phyloP scores from a whole-genome alignment of 192 early-diverging fungal species.

The Podila horticola region DNA sequence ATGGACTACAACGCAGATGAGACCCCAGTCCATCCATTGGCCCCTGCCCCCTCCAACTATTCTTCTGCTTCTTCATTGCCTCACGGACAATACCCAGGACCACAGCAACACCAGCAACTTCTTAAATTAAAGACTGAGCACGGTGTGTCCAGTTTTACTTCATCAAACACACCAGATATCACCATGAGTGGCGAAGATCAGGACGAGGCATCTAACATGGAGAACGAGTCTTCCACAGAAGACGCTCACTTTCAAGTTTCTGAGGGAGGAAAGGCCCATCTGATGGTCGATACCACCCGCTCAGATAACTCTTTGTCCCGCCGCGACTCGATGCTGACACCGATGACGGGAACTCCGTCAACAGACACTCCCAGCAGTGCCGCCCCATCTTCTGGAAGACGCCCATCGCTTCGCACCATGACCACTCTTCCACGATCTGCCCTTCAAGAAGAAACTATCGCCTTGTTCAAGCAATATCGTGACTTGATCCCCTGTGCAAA shows the following conservation, averaged over 20 bases:
- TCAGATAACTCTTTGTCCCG: neutral
- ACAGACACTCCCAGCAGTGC: slow-evolving; percentile 19
- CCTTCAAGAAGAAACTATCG: slow-evolving; percentile 36
- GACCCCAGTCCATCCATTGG: slow-evolving; percentile 19
- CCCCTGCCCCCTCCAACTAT: slow-evolving; percentile 4
- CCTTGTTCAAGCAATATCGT: slow-evolving; percentile 34
- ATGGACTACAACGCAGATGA: slow-evolving; percentile 17
- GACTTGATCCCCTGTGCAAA: slow-evolving; percentile 36
- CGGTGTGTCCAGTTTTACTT: slow-evolving; percentile 1
- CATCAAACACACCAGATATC: slow-evolving; percentile 17
- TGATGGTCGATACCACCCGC: slow-evolving; percentile 34
- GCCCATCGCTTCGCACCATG: slow-evolving; percentile 24
- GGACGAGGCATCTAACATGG: neutral
- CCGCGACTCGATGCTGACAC: neutral
- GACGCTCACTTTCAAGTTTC: neutral
- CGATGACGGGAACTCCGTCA: slow-evolving; percentile 13
- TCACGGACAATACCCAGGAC: slow-evolving; percentile 10
- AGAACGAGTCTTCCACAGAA: neutral
- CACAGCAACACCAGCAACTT: slow-evolving; percentile 41
- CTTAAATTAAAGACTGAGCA: slow-evolving; percentile 33
- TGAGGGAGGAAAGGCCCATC: slow-evolving; percentile 1
- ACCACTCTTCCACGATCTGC: slow-evolving; percentile 30
- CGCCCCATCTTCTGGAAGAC: slow-evolving; percentile 14
- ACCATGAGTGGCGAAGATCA: slow-evolving; percentile 22
- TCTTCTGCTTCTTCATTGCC: neutral